These are phyloP conservation scores for Penicillium sp. DNA, from an alignment of 2,329 filamentous ascomycete genomes.

Conservation along the genomic window DNA sequence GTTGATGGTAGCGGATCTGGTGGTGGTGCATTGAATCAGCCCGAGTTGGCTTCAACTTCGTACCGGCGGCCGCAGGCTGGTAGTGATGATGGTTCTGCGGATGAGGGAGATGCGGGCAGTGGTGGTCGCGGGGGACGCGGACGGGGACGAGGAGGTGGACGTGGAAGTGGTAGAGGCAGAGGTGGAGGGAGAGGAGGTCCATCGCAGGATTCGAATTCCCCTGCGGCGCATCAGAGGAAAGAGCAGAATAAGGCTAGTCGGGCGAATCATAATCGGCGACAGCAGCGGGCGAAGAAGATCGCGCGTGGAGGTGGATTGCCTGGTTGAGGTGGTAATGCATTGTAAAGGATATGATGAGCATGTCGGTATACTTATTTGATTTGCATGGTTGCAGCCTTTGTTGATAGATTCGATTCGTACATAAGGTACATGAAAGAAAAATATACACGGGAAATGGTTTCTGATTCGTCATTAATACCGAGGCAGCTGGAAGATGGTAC, in stretches of 20 bases:
- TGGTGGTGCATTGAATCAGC: conserved; percentile 56
- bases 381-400: background rate
- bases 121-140: conserved; percentile 40
- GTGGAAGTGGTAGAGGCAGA: conserved; percentile 54
- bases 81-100: conserved; percentile 55
- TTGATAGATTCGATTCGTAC: background rate
- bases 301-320: conserved; percentile 56
- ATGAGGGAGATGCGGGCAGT: conserved; percentile 44
- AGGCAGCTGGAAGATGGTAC: background rate
- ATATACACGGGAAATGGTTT: background rate
- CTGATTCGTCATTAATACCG: conserved; percentile 16
- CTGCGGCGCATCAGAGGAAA: conserved; percentile 72
- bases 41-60: conserved; percentile 66
- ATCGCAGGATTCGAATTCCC: conserved; percentile 61
- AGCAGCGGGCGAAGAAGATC: conserved; percentile 67
- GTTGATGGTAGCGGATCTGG: conserved; percentile 61
- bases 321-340: conserved; percentile 21
- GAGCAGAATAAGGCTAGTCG: conserved; percentile 80
- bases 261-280: conserved; percentile 85
- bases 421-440: conserved; percentile 1
- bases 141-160: conserved; percentile 53
- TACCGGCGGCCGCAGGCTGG: conserved; percentile 55
- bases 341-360: background rate
- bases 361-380: background rate
- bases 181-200: background rate